Evolutionary conservation across 805 yeast genomes (phyloP).

Genomic region (Jamesozyma lodderae): DNA sequence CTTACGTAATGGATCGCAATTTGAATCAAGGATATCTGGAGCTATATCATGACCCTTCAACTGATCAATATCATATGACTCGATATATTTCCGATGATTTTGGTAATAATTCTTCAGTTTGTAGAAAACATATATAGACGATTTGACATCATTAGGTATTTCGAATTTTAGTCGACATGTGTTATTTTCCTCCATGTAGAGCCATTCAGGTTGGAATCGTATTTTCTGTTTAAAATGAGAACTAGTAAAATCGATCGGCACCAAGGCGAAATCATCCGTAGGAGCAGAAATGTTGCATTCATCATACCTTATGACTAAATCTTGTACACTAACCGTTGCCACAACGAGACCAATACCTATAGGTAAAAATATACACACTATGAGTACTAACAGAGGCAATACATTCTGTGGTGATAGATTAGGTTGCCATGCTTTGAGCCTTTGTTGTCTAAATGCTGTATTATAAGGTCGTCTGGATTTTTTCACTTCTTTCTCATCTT

Average conservation of each 20-base stretch:
- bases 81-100: slow-evolving; percentile 89
- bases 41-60: slow-evolving; percentile 64
- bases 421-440: slow-evolving; percentile 64
- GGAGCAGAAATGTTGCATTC: slow-evolving; percentile 50
- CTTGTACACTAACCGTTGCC: slow-evolving; percentile 66
- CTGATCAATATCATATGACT: slow-evolving; percentile 73
- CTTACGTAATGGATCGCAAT: slow-evolving; percentile 29
- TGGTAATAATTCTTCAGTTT: slow-evolving; percentile 84
- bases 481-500: background rate
- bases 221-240: slow-evolving; percentile 48
- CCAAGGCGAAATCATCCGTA: slow-evolving; percentile 32
- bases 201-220: slow-evolving; percentile 52
- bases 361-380: slow-evolving; percentile 78
- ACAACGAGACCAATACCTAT: slow-evolving; percentile 76
- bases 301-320: slow-evolving; percentile 63
- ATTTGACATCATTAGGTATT: slow-evolving; percentile 57
- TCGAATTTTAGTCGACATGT: slow-evolving; percentile 63
- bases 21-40: slow-evolving; percentile 38
- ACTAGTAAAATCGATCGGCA: slow-evolving; percentile 51
- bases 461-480: slow-evolving; percentile 51
- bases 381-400: slow-evolving; percentile 65
- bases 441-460: slow-evolving; percentile 71
- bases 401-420: slow-evolving; percentile 89
- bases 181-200: slow-evolving; percentile 27
- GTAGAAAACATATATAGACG: slow-evolving; percentile 73